Base-by-base conservation (phyloP, 331 rosid species). In the Prunus yedoensis region DNA sequence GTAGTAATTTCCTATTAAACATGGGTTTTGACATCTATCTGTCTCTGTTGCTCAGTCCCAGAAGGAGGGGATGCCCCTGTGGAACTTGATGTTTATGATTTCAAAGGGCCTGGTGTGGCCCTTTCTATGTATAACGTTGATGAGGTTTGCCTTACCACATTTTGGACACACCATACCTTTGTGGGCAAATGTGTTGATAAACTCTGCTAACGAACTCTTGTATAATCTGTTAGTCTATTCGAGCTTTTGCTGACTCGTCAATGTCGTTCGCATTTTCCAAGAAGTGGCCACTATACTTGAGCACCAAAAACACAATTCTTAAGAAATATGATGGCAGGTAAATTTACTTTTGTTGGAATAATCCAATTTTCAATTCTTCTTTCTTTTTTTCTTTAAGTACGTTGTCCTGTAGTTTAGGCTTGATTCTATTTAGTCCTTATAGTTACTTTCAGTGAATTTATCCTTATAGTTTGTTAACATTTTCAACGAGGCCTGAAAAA, bases 241-340 rank as follows among this genome's bases (percentile, higher is more conserved):
- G 77, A 85, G 94, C 89, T 17, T 95, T 95, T 86, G 99, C 98
- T 28, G 97, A 92, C 85, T 88, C 98, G 2, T 92, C 98, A 61
- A 90, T 95, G 98, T 76, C 91, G 23, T 51, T 84, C 66, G 99
- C 99, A 54, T 86, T 88, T 84, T 75, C 83, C 74, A 92, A 95
- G 91, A 95, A 89, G 79, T 95, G 90, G 97, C 99, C 99, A 27
- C 92, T 95, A 45, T 92, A 95, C 85, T 82, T 92, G 84, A 95
- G 98, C 87, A 92, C 98, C 80, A 95, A 92, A 79, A 95, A 95
- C 82, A 95, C 99, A 35, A 95, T 92, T 83, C 97, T 95, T 71
- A 95, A 92, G 85, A 88, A 87, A 88, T 92, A 95, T 67, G 99
- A 95, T 80, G 99, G 99, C 87, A 95, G 99, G 99, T 95, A 83